phyloP scores from a whole-genome alignment of 768 basidiomycete species.

The Flagelloscypha sp. region DNA sequence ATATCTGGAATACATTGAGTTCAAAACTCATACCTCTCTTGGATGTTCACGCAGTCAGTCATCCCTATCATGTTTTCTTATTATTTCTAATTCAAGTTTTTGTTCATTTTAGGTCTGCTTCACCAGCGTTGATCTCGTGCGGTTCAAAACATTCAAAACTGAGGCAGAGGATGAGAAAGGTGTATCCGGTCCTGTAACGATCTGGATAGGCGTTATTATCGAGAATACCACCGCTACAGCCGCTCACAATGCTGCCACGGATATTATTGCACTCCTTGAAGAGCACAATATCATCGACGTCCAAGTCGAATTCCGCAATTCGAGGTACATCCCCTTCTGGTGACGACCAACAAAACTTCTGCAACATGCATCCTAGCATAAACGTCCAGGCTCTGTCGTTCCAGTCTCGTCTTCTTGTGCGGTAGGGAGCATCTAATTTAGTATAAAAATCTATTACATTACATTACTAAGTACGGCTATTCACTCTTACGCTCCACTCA shows the following conservation, averaged over 20 bases:
- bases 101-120: slow-evolving; percentile 24
- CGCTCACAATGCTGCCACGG: slow-evolving; percentile 23
- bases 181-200: slow-evolving; percentile 22
- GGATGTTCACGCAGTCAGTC: slow-evolving; percentile 20
- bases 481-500: slow-evolving; percentile 7
- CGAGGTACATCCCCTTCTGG: too few species aligned
- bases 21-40: slow-evolving; percentile 20
- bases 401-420: too few species aligned
- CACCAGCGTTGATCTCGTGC: slow-evolving; percentile 25
- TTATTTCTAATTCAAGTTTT: slow-evolving; percentile 21
- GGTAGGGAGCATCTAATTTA: too few species aligned
- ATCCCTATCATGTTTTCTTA: slow-evolving; percentile 19
- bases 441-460: too few species aligned
- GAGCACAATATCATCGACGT: slow-evolving; percentile 18
- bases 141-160: too few species aligned
- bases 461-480: too few species aligned
- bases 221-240: slow-evolving; percentile 19
- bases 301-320: slow-evolving; percentile 18
- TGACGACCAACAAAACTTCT: too few species aligned
- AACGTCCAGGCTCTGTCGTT: too few species aligned
- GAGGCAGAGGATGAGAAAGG: slow-evolving; percentile 12
- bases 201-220: slow-evolving; percentile 26
- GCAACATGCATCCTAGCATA: too few species aligned
- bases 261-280: slow-evolving; percentile 23
- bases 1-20: slow-evolving; percentile 23